Base-by-base conservation (phyloP, 345 rosid genomes). In the Lepidium didymum region DNA sequence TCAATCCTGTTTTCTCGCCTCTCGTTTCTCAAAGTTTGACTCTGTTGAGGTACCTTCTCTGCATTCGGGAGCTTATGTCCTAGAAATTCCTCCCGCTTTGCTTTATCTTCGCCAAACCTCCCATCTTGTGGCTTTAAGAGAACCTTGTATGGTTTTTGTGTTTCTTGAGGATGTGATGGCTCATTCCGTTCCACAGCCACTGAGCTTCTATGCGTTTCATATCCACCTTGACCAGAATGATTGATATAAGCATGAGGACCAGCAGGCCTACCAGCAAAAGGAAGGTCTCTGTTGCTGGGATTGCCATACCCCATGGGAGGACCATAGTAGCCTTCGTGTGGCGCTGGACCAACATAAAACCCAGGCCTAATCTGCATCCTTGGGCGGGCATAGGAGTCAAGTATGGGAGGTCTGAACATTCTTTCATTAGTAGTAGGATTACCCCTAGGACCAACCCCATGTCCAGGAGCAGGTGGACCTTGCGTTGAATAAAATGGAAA, bases 361-460 rank as follows among this genome's bases (percentile, higher is more conserved):
- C 94, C 89, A 68, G 98, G 99, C 76, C 96, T 84, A 66, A 84
- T 65, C 55, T 90, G 93, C 96, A 91, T 87, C 77, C 86, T 84
- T 50, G 94, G 96, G 36, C 77, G 86, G 46, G 82, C 80, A 66
- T 73, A 88, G 78, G 89, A 81, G 66, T 91, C 97, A 8, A 83
- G 88, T 82, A 91, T 78, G 9, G 82, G 96, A 41, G 96, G 87
- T 78, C 97, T 83, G 68, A 75, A 86, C 87, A 91, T 80, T 42
- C 85, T 87, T 73, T 86, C 94, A 80, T 79, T 82, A 51, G 78
- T 79, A 25, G 87, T 74, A 55, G 75, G 97, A 75, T 82, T 87
- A 33, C 91, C 88, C 77, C 96, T 84, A 35, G 90, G 96, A 57
- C 90, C 91, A 52, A 81, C 73, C 60, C 85, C 88, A 21, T 7